Conservation (phyloP, 805 yeast species). For the Lipomyces lipofer region DNA sequence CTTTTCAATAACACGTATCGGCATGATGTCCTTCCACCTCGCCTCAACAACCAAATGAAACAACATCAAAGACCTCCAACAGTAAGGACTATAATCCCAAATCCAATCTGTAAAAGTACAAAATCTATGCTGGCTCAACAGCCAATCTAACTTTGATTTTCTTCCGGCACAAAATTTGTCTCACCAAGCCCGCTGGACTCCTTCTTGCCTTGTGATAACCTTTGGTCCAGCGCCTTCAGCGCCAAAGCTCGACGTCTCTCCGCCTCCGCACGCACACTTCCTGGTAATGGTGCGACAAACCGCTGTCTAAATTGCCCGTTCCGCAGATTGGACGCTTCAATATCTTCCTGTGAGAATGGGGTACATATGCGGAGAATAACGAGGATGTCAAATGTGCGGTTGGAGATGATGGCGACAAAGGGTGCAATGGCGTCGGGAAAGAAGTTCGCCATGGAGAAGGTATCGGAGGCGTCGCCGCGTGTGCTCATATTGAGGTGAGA, state of each 20-base stretch:
- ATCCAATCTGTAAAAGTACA: too few species aligned
- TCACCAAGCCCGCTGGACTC: conserved; percentile 24
- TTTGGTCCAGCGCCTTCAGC: conserved; percentile 39
- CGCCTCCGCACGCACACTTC: conserved; percentile 39
- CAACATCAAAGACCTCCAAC: too few species aligned
- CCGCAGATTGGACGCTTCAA: conserved; percentile 27
- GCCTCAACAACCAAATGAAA: too few species aligned
- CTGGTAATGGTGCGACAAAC: conserved; percentile 30
- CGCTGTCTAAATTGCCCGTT: conserved; percentile 29
- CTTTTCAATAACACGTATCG: too few species aligned
- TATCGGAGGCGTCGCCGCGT: conserved; percentile 86
- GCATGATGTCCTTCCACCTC: too few species aligned
- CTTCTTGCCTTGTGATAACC: conserved; percentile 26
- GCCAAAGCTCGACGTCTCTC: conserved; percentile 42
- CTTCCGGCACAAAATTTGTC: conserved; percentile 27
- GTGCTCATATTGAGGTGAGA: conserved; percentile 34
- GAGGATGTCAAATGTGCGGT: conserved; percentile 8
- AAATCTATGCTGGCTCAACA: too few species aligned
- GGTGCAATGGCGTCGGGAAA: conserved; percentile 63
- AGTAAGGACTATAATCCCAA: too few species aligned
- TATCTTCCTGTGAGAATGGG: conserved; percentile 29
- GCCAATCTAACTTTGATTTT: conserved; percentile 48
- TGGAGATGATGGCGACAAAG: conserved; percentile 35
- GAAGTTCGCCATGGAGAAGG: conserved; percentile 77
- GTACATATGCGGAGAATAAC: conserved; percentile 22